Percentiles rank a stretch among this genome's conserved stretches.
Evolutionary conservation across 495 filamentous ascomycete genomes (phyloP).

Genomic region (Aspergillus campestris): DNA sequence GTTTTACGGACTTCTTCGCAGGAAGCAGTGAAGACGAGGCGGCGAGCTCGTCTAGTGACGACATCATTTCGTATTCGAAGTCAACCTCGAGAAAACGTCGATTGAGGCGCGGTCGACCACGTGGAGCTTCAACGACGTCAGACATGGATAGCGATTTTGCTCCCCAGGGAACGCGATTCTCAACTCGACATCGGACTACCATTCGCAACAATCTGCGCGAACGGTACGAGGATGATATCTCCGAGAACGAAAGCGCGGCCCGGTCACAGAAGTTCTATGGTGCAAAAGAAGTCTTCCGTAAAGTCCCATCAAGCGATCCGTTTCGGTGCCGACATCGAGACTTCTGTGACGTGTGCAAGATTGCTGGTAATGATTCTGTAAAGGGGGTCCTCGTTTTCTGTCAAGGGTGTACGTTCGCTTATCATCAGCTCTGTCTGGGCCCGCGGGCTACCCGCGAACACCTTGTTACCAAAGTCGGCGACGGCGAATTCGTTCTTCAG

Average conservation of each 20-base stretch:
- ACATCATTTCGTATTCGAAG: constrained; percentile 9
- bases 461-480: constrained; percentile 81
- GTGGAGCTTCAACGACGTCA: constrained; percentile 1
- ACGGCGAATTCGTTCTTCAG: constrained; percentile 76
- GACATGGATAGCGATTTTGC: constrained; percentile 10
- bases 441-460: constrained; percentile 67
- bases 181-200: constrained; percentile 18
- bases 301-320: constrained; percentile 41
- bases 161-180: constrained; percentile 14
- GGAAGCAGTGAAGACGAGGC: constrained; percentile 11
- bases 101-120: background rate
- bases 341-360: constrained; percentile 63
- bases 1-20: constrained; percentile 14
- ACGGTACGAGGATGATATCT: constrained; percentile 56
- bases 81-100: constrained; percentile 36
- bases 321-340: constrained; percentile 62
- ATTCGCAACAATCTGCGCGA: constrained; percentile 55
- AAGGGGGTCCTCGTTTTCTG: constrained; percentile 69
- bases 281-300: constrained; percentile 61
- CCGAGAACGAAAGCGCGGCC: constrained; percentile 37
- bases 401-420: constrained; percentile 79
- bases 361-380: constrained; percentile 39
- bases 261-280: constrained; percentile 45
- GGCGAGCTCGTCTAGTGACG: constrained; percentile 16
- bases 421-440: constrained; percentile 77